Evolutionary conservation across 306 rosid genomes (phyloP).

Genomic region (Arachis stenosperma): DNA sequence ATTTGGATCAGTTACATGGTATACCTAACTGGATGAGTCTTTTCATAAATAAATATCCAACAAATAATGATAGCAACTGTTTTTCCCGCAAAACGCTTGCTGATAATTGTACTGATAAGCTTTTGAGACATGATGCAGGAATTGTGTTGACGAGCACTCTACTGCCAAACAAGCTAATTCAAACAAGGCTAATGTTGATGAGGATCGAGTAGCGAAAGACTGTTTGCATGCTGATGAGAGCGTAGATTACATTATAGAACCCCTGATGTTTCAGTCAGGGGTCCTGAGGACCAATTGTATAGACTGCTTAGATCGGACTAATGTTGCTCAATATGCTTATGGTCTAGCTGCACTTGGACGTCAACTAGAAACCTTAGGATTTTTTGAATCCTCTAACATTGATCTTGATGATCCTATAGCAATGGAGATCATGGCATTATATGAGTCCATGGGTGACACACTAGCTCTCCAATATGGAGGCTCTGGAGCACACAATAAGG

Average conservation of each 20-base stretch:
- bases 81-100: slow-evolving; percentile 21
- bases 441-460: slow-evolving; percentile 94
- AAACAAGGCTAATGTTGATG: slow-evolving; percentile 49
- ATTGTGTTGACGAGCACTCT: slow-evolving; percentile 45
- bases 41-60: not conserved
- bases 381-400: slow-evolving; percentile 57
- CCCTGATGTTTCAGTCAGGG: slow-evolving; percentile 68
- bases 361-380: slow-evolving; percentile 71
- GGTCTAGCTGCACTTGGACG: slow-evolving; percentile 84
- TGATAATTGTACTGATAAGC: slow-evolving; percentile 17
- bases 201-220: slow-evolving; percentile 47
- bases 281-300: slow-evolving; percentile 96
- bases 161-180: slow-evolving; percentile 47
- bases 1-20: not conserved
- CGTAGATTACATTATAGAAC: slow-evolving; percentile 43
- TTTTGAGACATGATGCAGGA: slow-evolving; percentile 53
- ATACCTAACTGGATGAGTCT: not conserved
- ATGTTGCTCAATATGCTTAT: slow-evolving; percentile 91
- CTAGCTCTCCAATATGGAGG: slow-evolving; percentile 95
- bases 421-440: slow-evolving; percentile 71
- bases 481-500: slow-evolving; percentile 99
- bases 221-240: slow-evolving; percentile 39
- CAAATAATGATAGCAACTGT: not conserved
- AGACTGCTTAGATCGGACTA: slow-evolving; percentile 97
- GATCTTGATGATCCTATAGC: slow-evolving; percentile 84